These are phyloP conservation scores for Bidens hawaiensis DNA, from an alignment of 140 eudicot genomes.

Conservation along the genomic window DNA sequence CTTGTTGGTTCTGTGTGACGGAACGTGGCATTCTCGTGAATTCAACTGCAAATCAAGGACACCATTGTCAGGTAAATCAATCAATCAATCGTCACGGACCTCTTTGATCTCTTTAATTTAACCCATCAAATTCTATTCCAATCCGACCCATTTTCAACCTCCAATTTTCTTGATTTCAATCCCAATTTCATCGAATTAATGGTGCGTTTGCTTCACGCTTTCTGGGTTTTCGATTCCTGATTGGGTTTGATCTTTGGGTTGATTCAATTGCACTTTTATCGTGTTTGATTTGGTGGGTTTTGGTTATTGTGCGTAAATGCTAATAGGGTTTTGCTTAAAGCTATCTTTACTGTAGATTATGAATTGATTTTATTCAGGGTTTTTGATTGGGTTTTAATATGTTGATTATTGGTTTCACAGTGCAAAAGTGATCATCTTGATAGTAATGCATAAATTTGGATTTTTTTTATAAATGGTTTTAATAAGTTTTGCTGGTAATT, in stretches of 20 bases:
- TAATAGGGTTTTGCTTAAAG: slow-evolving; percentile 11
- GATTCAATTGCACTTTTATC: background rate
- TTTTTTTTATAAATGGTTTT: background rate
- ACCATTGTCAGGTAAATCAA: slow-evolving; percentile 19
- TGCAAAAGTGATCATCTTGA: background rate
- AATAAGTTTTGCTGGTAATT: background rate
- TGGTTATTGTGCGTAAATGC: background rate
- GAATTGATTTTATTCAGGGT: too few relatives aligned
- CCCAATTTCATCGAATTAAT: background rate
- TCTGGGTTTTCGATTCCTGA: background rate
- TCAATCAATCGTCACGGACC: slow-evolving; percentile 21
- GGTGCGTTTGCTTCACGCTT: background rate
- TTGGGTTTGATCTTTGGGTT: background rate
- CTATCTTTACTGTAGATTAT: too few relatives aligned
- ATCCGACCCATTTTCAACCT: too few relatives aligned
- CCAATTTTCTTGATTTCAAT: too few relatives aligned
- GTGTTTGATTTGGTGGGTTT: background rate
- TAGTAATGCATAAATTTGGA: slow-evolving; percentile 7
- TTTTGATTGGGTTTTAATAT: background rate
- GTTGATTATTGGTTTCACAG: background rate
- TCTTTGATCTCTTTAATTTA: slow-evolving; percentile 14
- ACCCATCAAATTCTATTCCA: background rate
- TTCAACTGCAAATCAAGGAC: slow-evolving; percentile 12
- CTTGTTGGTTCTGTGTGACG: background rate
- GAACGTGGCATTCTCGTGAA: slow-evolving; percentile 18